Evolutionary conservation across 768 basidiomycete genomes (phyloP), one percentile per base, ranked within the genome.

Genomic region (Tephrocybe sp.): DNA sequence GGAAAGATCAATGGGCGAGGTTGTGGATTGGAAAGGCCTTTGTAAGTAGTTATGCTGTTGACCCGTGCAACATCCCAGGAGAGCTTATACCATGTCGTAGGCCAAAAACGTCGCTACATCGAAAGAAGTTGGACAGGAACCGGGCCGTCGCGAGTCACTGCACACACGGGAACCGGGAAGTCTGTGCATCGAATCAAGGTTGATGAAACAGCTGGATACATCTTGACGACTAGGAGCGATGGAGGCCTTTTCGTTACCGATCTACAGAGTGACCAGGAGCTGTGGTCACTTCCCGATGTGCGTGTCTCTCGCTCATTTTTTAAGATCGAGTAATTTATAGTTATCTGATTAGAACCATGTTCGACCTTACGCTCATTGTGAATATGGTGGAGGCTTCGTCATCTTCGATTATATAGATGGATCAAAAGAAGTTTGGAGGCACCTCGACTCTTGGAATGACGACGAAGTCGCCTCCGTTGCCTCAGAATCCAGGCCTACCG

Each of bases 101-200:
- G 83, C 55, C 62, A 60, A 52, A 71, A 71, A 51, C 75, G 77
- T 35, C 57, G 71, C 34, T 66, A 68, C 36, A 70, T 83, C 42
- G 68, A 74, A 45, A 68, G 62, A 23, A 77, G 75, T 36, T 89
- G 87, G 87, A 56, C 66, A 2, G 87, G 82, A 6, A 66, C 68
- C 33, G 78, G 70, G 0, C 69, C 73, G 2, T 78, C 79, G 10
- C 55, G 55, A 3, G 59, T 69, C 12, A 72, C 64, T 17, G 52
- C 66, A n/a, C 64, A 77, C 33, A 55, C 61, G 1, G 50, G 62
- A 7, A 49, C 70, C 5, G 70, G 75, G 17, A 54, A 56, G 20
- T 58, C 62, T 4, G 81, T 87, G 0, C 87, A 91, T 65, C 80
- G 87, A 6, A 82, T 91, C 68, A 92, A 92, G 66, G 76, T 87